Conservation (phyloP, 2,329 filamentous ascomycete genomes). For the Fusarium sp. region DNA sequence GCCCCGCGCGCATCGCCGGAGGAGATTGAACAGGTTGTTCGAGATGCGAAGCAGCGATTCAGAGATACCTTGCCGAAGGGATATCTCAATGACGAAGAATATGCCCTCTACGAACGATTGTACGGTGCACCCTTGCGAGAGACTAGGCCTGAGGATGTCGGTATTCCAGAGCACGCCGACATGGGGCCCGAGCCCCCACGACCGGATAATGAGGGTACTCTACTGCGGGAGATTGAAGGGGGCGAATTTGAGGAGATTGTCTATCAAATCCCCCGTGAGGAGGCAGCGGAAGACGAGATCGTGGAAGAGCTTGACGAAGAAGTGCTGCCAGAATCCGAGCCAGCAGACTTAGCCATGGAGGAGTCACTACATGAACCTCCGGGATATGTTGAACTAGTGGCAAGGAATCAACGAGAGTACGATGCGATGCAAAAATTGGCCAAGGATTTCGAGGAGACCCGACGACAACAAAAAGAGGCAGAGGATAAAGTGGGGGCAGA, state of each 20-base stretch:
- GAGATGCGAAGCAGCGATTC: conserved; percentile 79
- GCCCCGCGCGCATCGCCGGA: conserved; percentile 26
- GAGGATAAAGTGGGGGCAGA: conserved; percentile 49
- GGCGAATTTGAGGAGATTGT: conserved; percentile 73
- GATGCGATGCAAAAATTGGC: conserved; percentile 66
- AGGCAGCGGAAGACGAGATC: conserved; percentile 12
- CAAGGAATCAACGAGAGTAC: conserved; percentile 67
- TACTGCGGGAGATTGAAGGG: conserved; percentile 67
- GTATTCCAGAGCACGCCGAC: conserved; percentile 56
- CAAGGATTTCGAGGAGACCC: conserved; percentile 66
- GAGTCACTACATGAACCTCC: conserved; percentile 45
- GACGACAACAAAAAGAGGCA: conserved; percentile 49
- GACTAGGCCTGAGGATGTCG: conserved; percentile 70
- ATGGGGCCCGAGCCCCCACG: conserved; percentile 44
- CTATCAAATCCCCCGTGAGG: conserved; percentile 51
- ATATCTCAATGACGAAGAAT: conserved; percentile 77
- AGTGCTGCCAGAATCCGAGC: neutral
- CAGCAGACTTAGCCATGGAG: conserved; percentile 34
- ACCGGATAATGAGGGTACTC: conserved; percentile 52
- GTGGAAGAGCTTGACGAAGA: conserved; percentile 39
- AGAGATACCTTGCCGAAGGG: conserved; percentile 81
- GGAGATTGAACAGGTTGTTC: conserved; percentile 73
- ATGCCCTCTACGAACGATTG: conserved; percentile 79
- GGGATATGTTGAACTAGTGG: conserved; percentile 61
- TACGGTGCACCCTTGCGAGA: conserved; percentile 81